These are phyloP conservation scores for Medicago lupulina DNA, from an alignment of 306 rosid genomes.

Conservation along the genomic window DNA sequence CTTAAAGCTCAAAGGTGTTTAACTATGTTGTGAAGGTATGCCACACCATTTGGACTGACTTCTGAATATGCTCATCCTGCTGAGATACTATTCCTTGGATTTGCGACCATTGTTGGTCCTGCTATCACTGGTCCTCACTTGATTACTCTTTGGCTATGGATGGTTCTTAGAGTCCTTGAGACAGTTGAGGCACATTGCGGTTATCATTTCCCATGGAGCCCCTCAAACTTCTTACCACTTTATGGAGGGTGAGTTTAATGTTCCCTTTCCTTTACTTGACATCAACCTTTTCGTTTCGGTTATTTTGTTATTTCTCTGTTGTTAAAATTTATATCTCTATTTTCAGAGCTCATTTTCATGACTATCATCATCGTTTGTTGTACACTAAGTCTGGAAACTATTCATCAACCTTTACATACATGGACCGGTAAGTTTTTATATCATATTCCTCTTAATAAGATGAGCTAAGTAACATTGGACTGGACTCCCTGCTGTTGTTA, in stretches of 20 bases:
- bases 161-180: conserved; percentile 86
- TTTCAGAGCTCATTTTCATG: conserved; percentile 91
- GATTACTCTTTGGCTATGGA: conserved; percentile 91
- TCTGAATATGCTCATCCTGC: conserved; percentile 99
- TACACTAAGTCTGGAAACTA: conserved; percentile 96
- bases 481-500: not conserved
- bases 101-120: conserved; percentile 91
- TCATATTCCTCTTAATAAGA: not conserved
- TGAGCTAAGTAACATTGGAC: not conserved
- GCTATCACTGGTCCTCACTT: conserved; percentile 94
- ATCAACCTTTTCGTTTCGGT: not conserved
- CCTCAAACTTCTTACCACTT: conserved; percentile 84
- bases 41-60: conserved; percentile 94
- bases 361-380: conserved; percentile 92
- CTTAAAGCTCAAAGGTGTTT: conserved; percentile 23
- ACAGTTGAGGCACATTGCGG: conserved; percentile 98
- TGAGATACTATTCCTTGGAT: conserved; percentile 97
- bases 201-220: conserved; percentile 96
- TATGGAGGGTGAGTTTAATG: conserved; percentile 81
- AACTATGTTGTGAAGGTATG: conserved; percentile 61
- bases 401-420: conserved; percentile 91
- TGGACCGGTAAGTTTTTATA: conserved; percentile 66
- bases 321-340: conserved; percentile 41
- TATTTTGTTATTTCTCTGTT: conserved; percentile 3
- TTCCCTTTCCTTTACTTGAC: conserved; percentile 31